Evolutionary conservation across 1,139 yeast species (phyloP).

Genomic region (Hansenula lynferdii): DNA sequence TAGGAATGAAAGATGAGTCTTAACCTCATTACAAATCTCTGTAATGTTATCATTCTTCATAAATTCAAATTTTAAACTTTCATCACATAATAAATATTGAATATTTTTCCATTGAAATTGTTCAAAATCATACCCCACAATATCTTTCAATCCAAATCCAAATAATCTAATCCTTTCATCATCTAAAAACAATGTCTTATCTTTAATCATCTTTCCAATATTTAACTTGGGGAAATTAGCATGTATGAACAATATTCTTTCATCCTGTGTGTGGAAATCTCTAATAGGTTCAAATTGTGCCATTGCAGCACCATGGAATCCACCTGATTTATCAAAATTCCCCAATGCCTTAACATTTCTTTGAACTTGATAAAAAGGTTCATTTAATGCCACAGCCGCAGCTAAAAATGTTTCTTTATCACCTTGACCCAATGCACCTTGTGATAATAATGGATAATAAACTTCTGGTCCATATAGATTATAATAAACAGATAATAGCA

Average conservation of each 20-base stretch:
- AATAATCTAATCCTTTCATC: slow-evolving; percentile 39
- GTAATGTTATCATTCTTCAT: slow-evolving; percentile 23
- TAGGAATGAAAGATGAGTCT: slow-evolving; percentile 36
- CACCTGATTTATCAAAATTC: slow-evolving; percentile 32
- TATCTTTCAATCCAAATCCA: slow-evolving; percentile 47
- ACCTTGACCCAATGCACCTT: slow-evolving; percentile 80
- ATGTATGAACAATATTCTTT: slow-evolving; percentile 49
- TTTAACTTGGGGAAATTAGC: slow-evolving; percentile 57
- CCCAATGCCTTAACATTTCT: slow-evolving; percentile 45
- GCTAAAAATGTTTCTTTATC: slow-evolving; percentile 83
- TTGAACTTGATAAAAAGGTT: slow-evolving; percentile 59
- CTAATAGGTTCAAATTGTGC: slow-evolving; percentile 59
- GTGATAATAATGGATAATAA: slow-evolving; percentile 50
- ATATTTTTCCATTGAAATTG: slow-evolving; percentile 55
- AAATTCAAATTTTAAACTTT: slow-evolving; percentile 38
- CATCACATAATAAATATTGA: slow-evolving; percentile 52
- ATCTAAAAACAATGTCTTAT: slow-evolving; percentile 21
- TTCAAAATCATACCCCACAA: slow-evolving; percentile 57
- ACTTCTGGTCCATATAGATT: slow-evolving; percentile 58
- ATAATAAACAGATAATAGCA: slow-evolving; percentile 64
- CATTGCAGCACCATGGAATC: slow-evolving; percentile 58
- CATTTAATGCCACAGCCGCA: slow-evolving; percentile 56
- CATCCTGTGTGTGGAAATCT: slow-evolving; percentile 38
- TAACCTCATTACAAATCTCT: slow-evolving; percentile 40
- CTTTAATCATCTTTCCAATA: slow-evolving; percentile 34